Evolutionary conservation across 176 grass and related monocot genomes (phyloP), one percentile per base, ranked within the genome.

Genomic region (Rhynchospora pubera): DNA sequence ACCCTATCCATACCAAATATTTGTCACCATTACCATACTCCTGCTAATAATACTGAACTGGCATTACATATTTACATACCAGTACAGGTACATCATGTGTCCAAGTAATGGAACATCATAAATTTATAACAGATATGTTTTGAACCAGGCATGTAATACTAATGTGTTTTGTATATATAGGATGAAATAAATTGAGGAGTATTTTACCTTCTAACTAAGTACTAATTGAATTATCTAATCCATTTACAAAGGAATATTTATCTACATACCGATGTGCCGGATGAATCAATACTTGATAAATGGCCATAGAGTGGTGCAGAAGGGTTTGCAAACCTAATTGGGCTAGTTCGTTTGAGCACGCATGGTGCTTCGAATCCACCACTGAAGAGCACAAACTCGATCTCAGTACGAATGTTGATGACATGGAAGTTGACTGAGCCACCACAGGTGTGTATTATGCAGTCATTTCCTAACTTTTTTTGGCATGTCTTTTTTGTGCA

Each of bases 331-430:
- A 97, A 97, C 7, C 26, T 84, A 65, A 93, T 28, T 47, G 74
- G 81, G 34, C 84, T 65, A 45, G 94, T 89, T 23, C 94, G 83
- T 85, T 80, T 85, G 69, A 97, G 91, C 43, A 93, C 2, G 83
- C 94, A 97, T 0, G 94, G 91, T 51, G 82, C 57, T n/a, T 13
- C 56, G 83, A 97, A 97, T 0, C 94, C 94, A 57, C 87, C 91
- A 79, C 87, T 52, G 91, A 93, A 91, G 77, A 97, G 83, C 71
- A 93, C 87, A 83, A 97, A 97, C 75, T 93, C 91, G 52, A 97
- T 75, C 16, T 93, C 89, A 45, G 94, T 97, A 75, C 94, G 85
- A 79, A 93, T 88, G 91, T 97, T 97, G 85, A 97, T 50, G 56
- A 91, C 81, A 77, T 93, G 93, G 89, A 97, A 97, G 23, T 83